Evolutionary conservation across 208 protist genomes (phyloP).

Genomic region (Crithidia fasciculata): DNA sequence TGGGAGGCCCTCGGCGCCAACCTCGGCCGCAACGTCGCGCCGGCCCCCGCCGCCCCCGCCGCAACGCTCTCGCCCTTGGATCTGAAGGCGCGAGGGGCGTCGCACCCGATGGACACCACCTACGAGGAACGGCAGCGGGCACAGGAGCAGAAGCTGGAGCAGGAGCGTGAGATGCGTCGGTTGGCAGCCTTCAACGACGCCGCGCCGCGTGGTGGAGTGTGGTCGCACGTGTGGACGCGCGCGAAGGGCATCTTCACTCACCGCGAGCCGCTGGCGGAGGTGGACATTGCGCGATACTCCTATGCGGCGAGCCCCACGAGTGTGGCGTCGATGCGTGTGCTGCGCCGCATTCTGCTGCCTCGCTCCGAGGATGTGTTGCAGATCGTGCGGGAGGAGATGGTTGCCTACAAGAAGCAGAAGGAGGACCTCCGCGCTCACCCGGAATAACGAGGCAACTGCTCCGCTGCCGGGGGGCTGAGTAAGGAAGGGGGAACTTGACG

Average conservation of each 20-base stretch:
- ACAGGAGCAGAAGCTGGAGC: constrained; percentile 33
- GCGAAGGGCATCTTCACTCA: constrained; percentile 61
- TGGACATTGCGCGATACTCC: constrained; percentile 63
- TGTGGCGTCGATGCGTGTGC: constrained; percentile 57
- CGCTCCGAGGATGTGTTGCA: constrained; percentile 86
- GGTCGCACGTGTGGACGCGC: constrained; percentile 32
- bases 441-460: neutral
- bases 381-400: constrained; percentile 87
- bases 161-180: constrained; percentile 47
- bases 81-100: constrained; percentile 4
- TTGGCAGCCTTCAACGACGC: constrained; percentile 17
- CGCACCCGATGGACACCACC: constrained; percentile 87
- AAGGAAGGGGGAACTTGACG: neutral
- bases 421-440: constrained; percentile 29
- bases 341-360: constrained; percentile 82
- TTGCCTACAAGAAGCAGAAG: constrained; percentile 71
- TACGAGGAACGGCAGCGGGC: constrained; percentile 39
- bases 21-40: neutral
- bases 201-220: neutral
- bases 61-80: constrained; percentile 14
- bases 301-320: constrained; percentile 84
- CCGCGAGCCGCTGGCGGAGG: constrained; percentile 22
- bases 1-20: constrained; percentile 31
- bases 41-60: neutral
- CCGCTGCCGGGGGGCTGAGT: neutral